Percentiles rank a stretch among this genome's conserved stretches.
These are phyloP conservation scores for Coemansia sp. DNA, from an alignment of 192 early-diverging fungal genomes.

Conservation along the genomic window DNA sequence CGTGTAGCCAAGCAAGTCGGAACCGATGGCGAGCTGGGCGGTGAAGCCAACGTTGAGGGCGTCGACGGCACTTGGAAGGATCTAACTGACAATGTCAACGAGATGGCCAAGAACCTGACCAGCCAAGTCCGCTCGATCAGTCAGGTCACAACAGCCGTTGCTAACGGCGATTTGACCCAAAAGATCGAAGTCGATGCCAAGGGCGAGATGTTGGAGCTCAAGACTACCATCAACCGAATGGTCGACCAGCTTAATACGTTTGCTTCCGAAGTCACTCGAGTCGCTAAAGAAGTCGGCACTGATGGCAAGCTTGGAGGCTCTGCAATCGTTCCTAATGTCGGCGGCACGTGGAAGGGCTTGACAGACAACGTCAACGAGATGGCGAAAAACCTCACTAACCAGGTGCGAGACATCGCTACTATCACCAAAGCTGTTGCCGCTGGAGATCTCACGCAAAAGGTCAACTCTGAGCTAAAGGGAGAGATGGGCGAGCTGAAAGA, in stretches of 20 bases:
- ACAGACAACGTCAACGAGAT: conserved; percentile 62
- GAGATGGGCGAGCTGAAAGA: background rate
- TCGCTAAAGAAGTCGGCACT: conserved; percentile 58
- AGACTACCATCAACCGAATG: conserved; percentile 62
- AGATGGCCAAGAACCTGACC: conserved; percentile 65
- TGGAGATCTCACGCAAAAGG: background rate
- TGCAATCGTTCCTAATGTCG: conserved; percentile 47
- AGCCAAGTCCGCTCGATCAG: conserved; percentile 68
- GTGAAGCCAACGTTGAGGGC: conserved; percentile 60
- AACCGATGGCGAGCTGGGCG: conserved; percentile 65
- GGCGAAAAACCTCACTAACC: conserved; percentile 62
- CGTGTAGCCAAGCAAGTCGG: conserved; percentile 68
- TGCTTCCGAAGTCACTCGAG: conserved; percentile 58
- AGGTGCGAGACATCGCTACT: conserved; percentile 58
- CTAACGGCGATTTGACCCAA: conserved; percentile 56
- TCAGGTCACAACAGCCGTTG: conserved; percentile 64
- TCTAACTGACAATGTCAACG: conserved; percentile 68
- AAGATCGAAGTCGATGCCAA: conserved; percentile 55
- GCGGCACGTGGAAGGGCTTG: conserved; percentile 57
- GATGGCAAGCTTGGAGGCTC: conserved; percentile 58
- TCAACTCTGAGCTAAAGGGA: background rate
- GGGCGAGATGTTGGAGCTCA: conserved; percentile 63
- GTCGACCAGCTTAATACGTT: conserved; percentile 60
- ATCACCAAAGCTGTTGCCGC: conserved; percentile 20
- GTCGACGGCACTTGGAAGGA: conserved; percentile 69